phyloP scores from a whole-genome alignment of 2,329 filamentous ascomycete genomes.

The Calonectria multiphialidica region DNA sequence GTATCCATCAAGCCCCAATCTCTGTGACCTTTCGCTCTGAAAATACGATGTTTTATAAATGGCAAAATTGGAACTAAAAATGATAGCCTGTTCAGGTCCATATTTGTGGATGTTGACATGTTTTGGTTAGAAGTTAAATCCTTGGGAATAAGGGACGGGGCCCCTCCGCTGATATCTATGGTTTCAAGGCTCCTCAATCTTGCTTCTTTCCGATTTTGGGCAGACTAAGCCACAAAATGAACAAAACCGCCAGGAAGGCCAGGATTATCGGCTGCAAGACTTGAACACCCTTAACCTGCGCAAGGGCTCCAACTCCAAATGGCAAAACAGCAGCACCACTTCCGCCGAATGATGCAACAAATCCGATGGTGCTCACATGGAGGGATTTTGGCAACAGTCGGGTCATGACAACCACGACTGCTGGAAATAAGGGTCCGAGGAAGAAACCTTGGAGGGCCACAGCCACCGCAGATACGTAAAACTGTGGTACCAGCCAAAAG shows the following conservation, averaged over 20 bases:
- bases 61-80: too few species aligned
- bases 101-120: too few species aligned
- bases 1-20: too few species aligned
- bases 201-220: constrained; percentile 56
- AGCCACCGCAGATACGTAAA: constrained; percentile 79
- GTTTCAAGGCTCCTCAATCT: constrained; percentile 42
- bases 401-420: constrained; percentile 76
- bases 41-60: too few species aligned
- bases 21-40: too few species aligned
- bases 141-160: too few species aligned
- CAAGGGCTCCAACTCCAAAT: constrained; percentile 75
- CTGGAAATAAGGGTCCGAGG: constrained; percentile 82
- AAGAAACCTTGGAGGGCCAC: constrained; percentile 83
- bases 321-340: constrained; percentile 77
- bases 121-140: too few species aligned
- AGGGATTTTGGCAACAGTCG: constrained; percentile 76
- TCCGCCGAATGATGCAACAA: constrained; percentile 81
- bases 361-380: constrained; percentile 84
- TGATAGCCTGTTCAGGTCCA: too few species aligned
- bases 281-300: constrained; percentile 66
- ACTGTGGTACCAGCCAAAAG: constrained; percentile 86
- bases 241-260: constrained; percentile 58
- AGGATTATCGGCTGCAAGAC: constrained; percentile 69
- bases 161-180: too few species aligned
- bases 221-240: constrained; percentile 60